Conservation (phyloP, 2,329 filamentous ascomycete species). For the Hypoxylon sp. region DNA sequence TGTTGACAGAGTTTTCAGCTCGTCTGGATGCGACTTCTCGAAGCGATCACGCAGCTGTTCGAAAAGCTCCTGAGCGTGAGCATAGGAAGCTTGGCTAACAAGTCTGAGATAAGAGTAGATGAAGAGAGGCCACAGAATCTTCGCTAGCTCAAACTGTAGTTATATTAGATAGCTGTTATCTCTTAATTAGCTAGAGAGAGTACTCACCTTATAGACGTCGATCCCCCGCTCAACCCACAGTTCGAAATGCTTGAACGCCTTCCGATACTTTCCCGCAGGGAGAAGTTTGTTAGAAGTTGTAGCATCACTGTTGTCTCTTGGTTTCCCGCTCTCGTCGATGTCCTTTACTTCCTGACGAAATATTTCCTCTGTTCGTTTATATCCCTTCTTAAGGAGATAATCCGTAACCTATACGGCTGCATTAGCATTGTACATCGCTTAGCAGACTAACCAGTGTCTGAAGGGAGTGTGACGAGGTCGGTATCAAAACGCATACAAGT, state of each 20-base stretch:
- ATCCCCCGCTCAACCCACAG: slow-evolving; percentile 93
- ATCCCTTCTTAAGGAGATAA: slow-evolving; percentile 95
- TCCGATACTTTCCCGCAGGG: slow-evolving; percentile 76
- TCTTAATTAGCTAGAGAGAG: slow-evolving; percentile 36
- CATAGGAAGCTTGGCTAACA: slow-evolving; percentile 77
- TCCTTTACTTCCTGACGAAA: slow-evolving; percentile 91
- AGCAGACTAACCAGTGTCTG: not conserved
- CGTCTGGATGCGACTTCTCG: slow-evolving; percentile 82
- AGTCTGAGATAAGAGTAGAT: slow-evolving; percentile 93
- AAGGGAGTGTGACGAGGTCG: not conserved
- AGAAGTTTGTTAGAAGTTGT: slow-evolving; percentile 67
- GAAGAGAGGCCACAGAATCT: slow-evolving; percentile 93
- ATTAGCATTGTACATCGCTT: slow-evolving; percentile 35
- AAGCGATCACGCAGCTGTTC: slow-evolving; percentile 77
- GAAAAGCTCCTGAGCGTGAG: slow-evolving; percentile 82
- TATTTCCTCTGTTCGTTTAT: slow-evolving; percentile 91
- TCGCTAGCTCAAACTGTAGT: slow-evolving; percentile 82
- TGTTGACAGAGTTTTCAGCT: slow-evolving; percentile 80
- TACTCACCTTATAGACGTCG: slow-evolving; percentile 88
- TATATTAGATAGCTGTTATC: slow-evolving; percentile 16
- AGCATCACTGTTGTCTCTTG: slow-evolving; percentile 77
- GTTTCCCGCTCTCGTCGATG: slow-evolving; percentile 84
- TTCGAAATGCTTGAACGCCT: slow-evolving; percentile 80
- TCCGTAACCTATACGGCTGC: slow-evolving; percentile 77
- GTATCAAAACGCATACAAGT: not conserved